A percentile compares a stretch with the other conserved stretches of the same genome.
These are phyloP conservation scores for Craterostigma plantagineum DNA, from an alignment of 257 asterid genomes.

Conservation along the genomic window DNA sequence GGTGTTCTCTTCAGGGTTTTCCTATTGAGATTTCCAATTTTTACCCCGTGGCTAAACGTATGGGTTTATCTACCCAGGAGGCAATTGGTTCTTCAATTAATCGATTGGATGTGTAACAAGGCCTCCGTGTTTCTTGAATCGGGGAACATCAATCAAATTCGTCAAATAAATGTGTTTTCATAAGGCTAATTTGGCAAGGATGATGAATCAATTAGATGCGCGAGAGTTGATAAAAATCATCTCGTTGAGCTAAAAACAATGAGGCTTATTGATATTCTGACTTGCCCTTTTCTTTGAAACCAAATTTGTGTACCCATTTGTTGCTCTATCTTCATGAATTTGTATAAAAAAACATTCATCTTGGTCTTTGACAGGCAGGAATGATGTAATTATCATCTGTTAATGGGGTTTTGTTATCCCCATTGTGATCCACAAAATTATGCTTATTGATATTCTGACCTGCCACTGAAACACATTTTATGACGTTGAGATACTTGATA, in stretches of 20 bases:
- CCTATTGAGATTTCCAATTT: constrained; percentile 14
- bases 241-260: constrained; percentile 10
- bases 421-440: constrained; percentile 7
- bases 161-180: no score
- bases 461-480: no score
- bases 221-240: constrained; percentile 3
- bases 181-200: no score
- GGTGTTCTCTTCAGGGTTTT: constrained; percentile 25
- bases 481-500: no score
- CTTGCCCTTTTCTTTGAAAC: background rate
- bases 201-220: background rate
- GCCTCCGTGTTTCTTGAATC: background rate
- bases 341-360: no score
- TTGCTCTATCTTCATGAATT: no score
- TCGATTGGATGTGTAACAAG: background rate
- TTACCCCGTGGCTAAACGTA: constrained; percentile 4
- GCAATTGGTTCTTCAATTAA: background rate
- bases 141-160: background rate
- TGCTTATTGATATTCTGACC: constrained; percentile 26
- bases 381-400: constrained; percentile 14
- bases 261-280: constrained; percentile 9
- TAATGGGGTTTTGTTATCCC: constrained; percentile 11
- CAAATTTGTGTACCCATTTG: no score
- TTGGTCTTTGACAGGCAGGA: constrained; percentile 9
- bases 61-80: background rate